Evolutionary conservation across 2,329 filamentous ascomycete genomes (phyloP), one percentile per base, ranked within the genome.

Genomic region (Pestalotiopsis fici): DNA sequence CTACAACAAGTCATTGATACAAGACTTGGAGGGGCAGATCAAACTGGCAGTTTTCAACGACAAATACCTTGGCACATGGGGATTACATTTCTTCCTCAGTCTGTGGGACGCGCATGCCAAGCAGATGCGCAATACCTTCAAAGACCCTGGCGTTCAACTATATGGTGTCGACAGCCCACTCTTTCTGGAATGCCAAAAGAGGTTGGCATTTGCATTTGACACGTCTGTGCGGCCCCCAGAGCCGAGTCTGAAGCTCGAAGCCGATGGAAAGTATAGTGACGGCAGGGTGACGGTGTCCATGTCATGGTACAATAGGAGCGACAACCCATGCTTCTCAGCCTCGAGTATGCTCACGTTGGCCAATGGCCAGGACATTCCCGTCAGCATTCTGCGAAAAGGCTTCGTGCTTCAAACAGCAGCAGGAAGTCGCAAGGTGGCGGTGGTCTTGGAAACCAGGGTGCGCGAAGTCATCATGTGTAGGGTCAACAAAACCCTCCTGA

Each of bases 91-190:
- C 73, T 81, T 90, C 5, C 84, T 84, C 0, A 87, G 85, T 6
- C 79, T 90, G 1, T 83, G 85, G 28, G 82, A 85, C 68, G 87
- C 88, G 0, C 87, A 91, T 70, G 79, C 81, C 1, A 81, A 83
- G 27, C 88, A 90, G 74, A 77, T 85, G 11, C 89, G 88, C 78
- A 89, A 88, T 73, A 86, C 85, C 0, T 90, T 90, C 82, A 89
- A 89, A 72, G 88, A 90, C 68, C 78, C 84, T 0, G 88, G 88
- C 0, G 86, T 88, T 3, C 80, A 87, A 6, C 79, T 82, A 69
- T 90, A 90, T 71, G 83, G 87, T 18, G 71, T 71, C 0, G 74
- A 81, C 1, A 88, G 85, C 64, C 80, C 83, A 0, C 78, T 90
- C 3, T 90, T 91, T 72, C 74, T 76, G 21, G 43, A 63, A n/a